phyloP scores from a whole-genome alignment of 2,329 filamentous ascomycete genomes.

The Cladosporium velox region DNA sequence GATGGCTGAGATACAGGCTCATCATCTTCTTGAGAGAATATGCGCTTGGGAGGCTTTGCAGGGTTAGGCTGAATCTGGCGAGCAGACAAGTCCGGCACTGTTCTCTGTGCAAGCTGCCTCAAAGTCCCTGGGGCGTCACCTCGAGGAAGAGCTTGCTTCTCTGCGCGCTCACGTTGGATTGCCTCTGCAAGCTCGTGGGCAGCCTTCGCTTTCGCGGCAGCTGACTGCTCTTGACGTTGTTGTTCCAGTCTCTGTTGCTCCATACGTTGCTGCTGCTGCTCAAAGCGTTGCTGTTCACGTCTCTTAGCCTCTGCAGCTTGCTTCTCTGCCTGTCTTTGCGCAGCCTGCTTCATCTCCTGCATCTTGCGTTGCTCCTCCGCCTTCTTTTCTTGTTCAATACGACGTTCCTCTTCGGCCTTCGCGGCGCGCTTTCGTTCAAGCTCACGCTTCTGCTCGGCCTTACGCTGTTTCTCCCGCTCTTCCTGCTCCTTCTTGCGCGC shows the following conservation, averaged over 20 bases:
- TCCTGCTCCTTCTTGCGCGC: conserved; percentile 84
- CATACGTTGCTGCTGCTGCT: conserved; percentile 39
- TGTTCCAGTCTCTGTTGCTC: conserved; percentile 32
- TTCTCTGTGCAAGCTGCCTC: conserved; percentile 62
- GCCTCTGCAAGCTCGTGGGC: conserved; percentile 39
- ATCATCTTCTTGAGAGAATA: conserved; percentile 65
- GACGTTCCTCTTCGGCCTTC: conserved; percentile 62
- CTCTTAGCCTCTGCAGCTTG: conserved; percentile 46
- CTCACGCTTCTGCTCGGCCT: conserved; percentile 78
- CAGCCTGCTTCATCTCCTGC: conserved; percentile 40
- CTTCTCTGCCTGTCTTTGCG: conserved; percentile 41
- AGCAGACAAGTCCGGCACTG: conserved; percentile 58
- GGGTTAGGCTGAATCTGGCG: conserved; percentile 65
- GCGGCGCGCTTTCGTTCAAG: conserved; percentile 74
- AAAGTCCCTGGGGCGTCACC: conserved; percentile 54
- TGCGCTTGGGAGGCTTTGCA: conserved; percentile 74
- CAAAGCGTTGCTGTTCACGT: conserved; percentile 41
- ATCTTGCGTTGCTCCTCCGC: conserved; percentile 41
- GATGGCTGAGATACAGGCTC: conserved; percentile 61
- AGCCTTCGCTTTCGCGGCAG: conserved; percentile 33
- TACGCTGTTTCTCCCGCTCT: conserved; percentile 75
- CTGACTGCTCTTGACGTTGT: conserved; percentile 29
- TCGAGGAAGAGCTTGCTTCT: conserved; percentile 42
- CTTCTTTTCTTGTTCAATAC: conserved; percentile 41
- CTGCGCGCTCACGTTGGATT: conserved; percentile 40